These are phyloP conservation scores for Citrus reticulata DNA, from an alignment of 345 rosid genomes.

Conservation along the genomic window DNA sequence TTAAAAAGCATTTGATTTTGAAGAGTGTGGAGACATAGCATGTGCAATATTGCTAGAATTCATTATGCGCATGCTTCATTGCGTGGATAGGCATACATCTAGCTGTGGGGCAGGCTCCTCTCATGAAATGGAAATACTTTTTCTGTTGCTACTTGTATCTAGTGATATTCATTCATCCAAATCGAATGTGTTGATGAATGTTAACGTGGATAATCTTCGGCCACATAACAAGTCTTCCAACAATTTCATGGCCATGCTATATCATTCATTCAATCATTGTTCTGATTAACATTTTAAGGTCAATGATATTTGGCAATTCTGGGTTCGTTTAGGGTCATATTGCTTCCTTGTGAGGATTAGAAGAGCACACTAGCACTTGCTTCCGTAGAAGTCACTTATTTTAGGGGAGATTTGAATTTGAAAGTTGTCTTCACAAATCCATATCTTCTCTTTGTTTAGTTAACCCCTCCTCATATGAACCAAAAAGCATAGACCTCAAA, in stretches of 20 bases:
- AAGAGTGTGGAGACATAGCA: constrained; percentile 30
- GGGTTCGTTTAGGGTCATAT: too few relatives aligned
- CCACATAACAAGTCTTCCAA: neutral
- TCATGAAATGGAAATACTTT: neutral
- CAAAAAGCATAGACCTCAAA: neutral
- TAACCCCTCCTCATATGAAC: neutral
- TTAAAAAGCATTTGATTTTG: neutral
- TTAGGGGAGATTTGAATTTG: neutral
- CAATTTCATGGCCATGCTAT: neutral
- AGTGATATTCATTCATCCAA: neutral
- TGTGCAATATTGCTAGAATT: constrained; percentile 27
- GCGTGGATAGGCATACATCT: constrained; percentile 3
- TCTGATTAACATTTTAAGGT: neutral
- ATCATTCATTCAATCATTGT: too few relatives aligned
- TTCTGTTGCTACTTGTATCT: neutral
- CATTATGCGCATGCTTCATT: constrained; percentile 22
- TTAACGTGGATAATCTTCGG: neutral
- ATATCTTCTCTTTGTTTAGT: neutral
- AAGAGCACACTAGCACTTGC: too few relatives aligned
- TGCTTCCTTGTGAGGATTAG: too few relatives aligned
- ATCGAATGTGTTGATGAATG: constrained; percentile 7
- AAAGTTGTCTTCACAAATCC: neutral
- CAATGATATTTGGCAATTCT: neutral
- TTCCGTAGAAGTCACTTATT: neutral
- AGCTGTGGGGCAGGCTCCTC: neutral